Percentiles rank a stretch among this genome's conserved stretches.
Evolutionary conservation across 1,139 yeast genomes (phyloP).

Genomic region (Fermentozyma sake): DNA sequence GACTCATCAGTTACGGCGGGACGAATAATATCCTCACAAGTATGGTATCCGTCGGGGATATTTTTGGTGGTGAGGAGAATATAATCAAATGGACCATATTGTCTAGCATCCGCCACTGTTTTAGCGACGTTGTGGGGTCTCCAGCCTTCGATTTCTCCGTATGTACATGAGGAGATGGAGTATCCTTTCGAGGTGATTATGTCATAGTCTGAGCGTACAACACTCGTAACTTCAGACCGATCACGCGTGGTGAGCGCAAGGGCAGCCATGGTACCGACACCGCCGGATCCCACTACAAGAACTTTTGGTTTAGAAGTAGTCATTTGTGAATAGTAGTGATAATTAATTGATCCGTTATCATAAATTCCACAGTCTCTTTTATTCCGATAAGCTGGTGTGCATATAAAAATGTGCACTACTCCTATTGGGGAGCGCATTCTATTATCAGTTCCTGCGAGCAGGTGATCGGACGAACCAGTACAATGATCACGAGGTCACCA

Average conservation of each 20-base stretch:
- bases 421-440: too few species aligned
- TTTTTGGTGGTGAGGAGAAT: conserved; percentile 68
- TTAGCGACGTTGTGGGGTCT: conserved; percentile 46
- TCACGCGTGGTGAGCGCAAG: conserved; percentile 13
- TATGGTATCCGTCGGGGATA: conserved; percentile 58
- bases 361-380: too few species aligned
- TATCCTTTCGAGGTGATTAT: conserved; percentile 49
- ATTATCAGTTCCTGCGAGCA: too few species aligned
- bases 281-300: conserved; percentile 42
- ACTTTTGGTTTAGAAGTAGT: conserved; percentile 33
- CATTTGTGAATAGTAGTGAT: too few species aligned
- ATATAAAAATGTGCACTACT: too few species aligned
- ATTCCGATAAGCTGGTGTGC: too few species aligned
- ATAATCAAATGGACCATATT: conserved; percentile 56
- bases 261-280: conserved; percentile 22
- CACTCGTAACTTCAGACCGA: conserved; percentile 45
- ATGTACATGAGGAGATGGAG: conserved; percentile 55
- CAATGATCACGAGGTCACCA: too few species aligned
- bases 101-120: conserved; percentile 42
- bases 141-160: conserved; percentile 52
- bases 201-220: conserved; percentile 65
- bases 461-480: too few species aligned
- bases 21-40: conserved; percentile 53
- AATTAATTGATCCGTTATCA: too few species aligned
- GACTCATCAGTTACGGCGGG: conserved; percentile 46